Base-by-base conservation (phyloP, 108 stramenopile species). In the Nannochloropsis gaditana region DNA sequence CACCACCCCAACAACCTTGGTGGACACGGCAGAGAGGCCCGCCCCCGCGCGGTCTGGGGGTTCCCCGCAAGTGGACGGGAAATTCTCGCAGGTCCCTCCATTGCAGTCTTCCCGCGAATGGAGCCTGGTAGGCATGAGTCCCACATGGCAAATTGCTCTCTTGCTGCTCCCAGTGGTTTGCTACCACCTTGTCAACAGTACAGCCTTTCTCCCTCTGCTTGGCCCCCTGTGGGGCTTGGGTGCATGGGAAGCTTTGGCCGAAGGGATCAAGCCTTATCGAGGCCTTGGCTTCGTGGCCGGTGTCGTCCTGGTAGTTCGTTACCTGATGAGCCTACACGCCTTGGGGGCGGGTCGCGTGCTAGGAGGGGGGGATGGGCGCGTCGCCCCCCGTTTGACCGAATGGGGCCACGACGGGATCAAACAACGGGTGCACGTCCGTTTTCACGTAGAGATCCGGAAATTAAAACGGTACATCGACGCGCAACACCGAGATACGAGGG, bases 401-500 rank as follows among this genome's bases (percentile, higher is more conserved):
- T 73, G 59, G 59, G 59, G 59, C 19, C 59, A 73, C 19, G 59
- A 73, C 4, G 59, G 59, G 59, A 73, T 73, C 2, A 73, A 73
- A 73, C 15, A 73, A 4, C 59, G 59, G 59, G 59, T 73, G n/a
- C 15, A 73, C n/a, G 59, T 73, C 19, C 59, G 59, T n/a, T 73
- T 73, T 73, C 15, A 15, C 2, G 59, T 73, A n/a, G 59, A 73
- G 59, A 73, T 73, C n/a, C 15, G 8, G 59, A 73, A 3, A 8
- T 73, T 73, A n/a, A 73, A 73, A 73, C 15, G 59, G n/a, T 73
- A 73, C n/a, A 73, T 73, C 6, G 59, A 73, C n/a, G 59, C 59
- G 6, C 59, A 73, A 6, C 59, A 73, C 4, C 15, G 59, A 6
- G 59, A 73, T 15, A 73, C 59, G 59, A 0, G 59, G 15, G 59